Conservation (phyloP, 495 filamentous ascomycete species). For the Hyaloscypha bicolor region DNA sequence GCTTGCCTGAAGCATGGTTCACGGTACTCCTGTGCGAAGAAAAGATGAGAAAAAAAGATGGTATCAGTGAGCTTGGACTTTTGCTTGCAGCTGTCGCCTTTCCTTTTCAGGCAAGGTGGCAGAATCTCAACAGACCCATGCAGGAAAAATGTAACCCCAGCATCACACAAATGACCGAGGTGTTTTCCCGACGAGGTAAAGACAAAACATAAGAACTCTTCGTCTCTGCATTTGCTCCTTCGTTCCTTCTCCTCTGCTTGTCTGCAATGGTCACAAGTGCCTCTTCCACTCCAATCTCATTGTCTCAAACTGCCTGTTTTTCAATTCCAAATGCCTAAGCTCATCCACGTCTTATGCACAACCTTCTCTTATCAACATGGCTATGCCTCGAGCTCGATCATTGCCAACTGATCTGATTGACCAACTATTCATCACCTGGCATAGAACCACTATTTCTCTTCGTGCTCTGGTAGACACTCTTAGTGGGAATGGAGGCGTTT, state of each 20-base stretch:
- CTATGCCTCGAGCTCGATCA: too few relatives aligned
- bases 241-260: neutral
- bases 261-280: neutral
- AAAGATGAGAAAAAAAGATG: too few relatives aligned
- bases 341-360: too few relatives aligned
- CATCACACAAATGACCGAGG: neutral
- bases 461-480: too few relatives aligned
- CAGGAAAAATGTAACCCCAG: neutral
- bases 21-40: too few relatives aligned
- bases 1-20: too few relatives aligned
- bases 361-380: neutral
- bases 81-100: neutral
- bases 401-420: too few relatives aligned
- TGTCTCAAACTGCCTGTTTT: neutral
- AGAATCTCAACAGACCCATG: neutral
- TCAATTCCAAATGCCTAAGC: too few relatives aligned
- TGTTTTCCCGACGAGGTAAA: neutral
- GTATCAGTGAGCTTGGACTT: neutral
- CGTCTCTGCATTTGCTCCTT: neutral
- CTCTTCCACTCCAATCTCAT: neutral
- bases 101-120: neutral
- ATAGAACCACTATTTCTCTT: too few relatives aligned
- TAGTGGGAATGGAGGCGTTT: too few relatives aligned
- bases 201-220: neutral
- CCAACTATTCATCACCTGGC: too few relatives aligned